Base-by-base conservation (phyloP, 2,329 filamentous ascomycete genomes). In the Aspergillus quadrilineatus region DNA sequence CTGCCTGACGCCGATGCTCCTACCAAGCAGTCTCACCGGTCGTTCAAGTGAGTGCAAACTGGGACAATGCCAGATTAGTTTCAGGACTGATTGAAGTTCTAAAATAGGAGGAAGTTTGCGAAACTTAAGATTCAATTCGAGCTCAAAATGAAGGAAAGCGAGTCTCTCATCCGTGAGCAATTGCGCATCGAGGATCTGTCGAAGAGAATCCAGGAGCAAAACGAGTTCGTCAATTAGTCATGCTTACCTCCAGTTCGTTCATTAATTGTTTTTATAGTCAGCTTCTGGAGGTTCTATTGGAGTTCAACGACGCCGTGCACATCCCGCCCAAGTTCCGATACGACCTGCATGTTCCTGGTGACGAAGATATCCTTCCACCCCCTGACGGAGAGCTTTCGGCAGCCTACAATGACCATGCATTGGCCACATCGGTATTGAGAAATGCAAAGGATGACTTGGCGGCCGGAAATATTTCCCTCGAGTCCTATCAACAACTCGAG, bases 131-230 rank as follows among this genome's bases (percentile, higher is more conserved):
- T 87, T 53, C 81, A 94, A 58, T 94, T 94, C 75, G 85, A 86
- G 66, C 82, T 89, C 53, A 92, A 94, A 73, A 89, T 90, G 72
- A 87, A 88, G 74, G 89, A 92, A 36, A 85, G 73, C 56, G 76
- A 74, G 53, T 64, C 61, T n/a, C 65, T 79, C 57, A 92, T 93
- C 76, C 85, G 84, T 64, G 85, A 92, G 62, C 92, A 97, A 75
- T 87, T 91, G 69, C 88, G 89, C 73, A 89, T 92, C 37, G 84
- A 89, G 59, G 86, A 88, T 63, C 89, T 90, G 4, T 89, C 91
- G 22, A 92, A 90, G 73, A 84, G 92, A 51, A 82, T 99, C 59
- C 89, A 91, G 55, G 86, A 95, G 67, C 89, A 97, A 76, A 96
- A 96, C 66, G 93, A 97, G 92, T 96, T 82, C 68, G 87, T 75